phyloP scores from a whole-genome alignment of 1,139 yeast genomes.

The Petasospora fabianii region DNA sequence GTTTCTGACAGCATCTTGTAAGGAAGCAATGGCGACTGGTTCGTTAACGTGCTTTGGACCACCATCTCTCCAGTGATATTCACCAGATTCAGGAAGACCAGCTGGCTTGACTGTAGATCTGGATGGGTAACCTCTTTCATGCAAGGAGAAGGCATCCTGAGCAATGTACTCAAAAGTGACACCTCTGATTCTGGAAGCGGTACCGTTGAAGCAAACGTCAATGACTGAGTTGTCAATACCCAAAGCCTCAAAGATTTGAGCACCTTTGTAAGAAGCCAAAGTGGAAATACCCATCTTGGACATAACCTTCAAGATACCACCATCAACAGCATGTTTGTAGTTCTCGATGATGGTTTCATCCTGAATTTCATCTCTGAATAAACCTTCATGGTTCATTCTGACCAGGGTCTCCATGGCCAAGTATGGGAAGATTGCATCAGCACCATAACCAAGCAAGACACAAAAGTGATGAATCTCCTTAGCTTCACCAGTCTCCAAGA shows the following conservation, averaged over 20 bases:
- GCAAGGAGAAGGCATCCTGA: conserved; percentile 91
- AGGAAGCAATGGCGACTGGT: conserved; percentile 90
- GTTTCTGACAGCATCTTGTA: conserved; percentile 96
- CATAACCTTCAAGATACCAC: conserved; percentile 95
- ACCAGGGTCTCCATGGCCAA: conserved; percentile 85
- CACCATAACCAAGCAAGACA: conserved; percentile 94
- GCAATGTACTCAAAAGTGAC: conserved; percentile 93
- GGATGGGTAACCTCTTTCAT: conserved; percentile 86
- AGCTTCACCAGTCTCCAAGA: conserved; percentile 94
- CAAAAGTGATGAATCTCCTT: conserved; percentile 96
- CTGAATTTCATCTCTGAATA: conserved; percentile 53
- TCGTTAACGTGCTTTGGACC: conserved; percentile 94
- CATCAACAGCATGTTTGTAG: conserved; percentile 79
- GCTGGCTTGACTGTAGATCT: conserved; percentile 68
- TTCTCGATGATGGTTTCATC: conserved; percentile 63
- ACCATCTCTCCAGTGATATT: conserved; percentile 98
- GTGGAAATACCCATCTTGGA: conserved; percentile 99
- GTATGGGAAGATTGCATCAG: conserved; percentile 93
- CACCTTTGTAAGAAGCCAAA: conserved; percentile 95
- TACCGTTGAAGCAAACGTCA: conserved; percentile 94
- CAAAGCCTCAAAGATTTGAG: conserved; percentile 94
- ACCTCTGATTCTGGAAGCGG: conserved; percentile 96
- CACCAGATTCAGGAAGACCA: conserved; percentile 87
- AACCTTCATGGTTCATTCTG: conserved; percentile 78
- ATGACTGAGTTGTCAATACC: conserved; percentile 95